Base-by-base conservation (phyloP, 225 moss, liverwort and hornwort genomes). In the Takakia lepidozioides region DNA sequence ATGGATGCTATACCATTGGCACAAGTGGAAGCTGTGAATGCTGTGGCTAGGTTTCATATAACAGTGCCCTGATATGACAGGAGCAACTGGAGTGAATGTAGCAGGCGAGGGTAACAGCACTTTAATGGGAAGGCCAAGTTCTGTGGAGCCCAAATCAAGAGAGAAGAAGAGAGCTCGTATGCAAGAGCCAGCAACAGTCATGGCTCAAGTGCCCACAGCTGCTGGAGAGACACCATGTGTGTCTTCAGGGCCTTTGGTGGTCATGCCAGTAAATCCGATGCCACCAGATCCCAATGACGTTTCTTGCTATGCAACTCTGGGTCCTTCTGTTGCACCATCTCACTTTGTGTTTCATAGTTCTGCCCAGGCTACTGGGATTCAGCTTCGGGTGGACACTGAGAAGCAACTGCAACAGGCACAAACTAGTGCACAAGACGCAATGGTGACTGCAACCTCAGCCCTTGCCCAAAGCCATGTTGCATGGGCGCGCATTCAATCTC, bases 381-480 rank as follows among this genome's bases (percentile, higher is more conserved):
- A 45, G 8, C 30, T 42, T 39, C 51, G 4, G 23, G 20, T 51
- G 26, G 42, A 65, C 39, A 47, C 52, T 15, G 41, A 65, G 2
- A 60, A 40, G 16, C 56, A 65, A 34, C 60, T 65, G 22, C 18
- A 64, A 40, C 64, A 65, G 1, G 71, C 60, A 51, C 60, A 71
- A 65, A 45, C 37, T 3, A 64, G 25, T 74, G 64, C 64, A 35
- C 63, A 74, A 51, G 64, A 68, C 0, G 68, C 74, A 17, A 68
- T 68, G 48, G 29, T 56, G 5, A 58, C 46, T 49, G 60, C 64
- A 1, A 68, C 64, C 1, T 51, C 56, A 10, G 74, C 60, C 13
- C 50, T 68, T 55, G n/a, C 51, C 6, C 52, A 56, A 64, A 74
- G 68, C 34, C 74, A 68, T 15, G 38, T 34, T 26, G 51, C 59